Evolutionary conservation across 306 rosid species (phyloP).

Genomic region (Medicago arabica): DNA sequence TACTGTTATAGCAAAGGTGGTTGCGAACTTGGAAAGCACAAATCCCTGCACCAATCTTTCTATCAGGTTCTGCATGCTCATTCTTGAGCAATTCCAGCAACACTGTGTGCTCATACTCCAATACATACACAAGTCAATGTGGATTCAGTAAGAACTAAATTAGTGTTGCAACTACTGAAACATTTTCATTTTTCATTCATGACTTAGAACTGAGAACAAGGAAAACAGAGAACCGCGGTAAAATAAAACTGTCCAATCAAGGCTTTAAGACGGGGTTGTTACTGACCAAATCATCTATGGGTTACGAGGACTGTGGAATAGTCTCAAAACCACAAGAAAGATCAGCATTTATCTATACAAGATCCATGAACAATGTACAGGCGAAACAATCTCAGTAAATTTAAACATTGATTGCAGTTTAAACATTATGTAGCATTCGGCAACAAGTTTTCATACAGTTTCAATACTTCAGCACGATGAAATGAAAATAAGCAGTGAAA

Average conservation of each 20-base stretch:
- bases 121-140: conserved; percentile 35
- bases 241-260: background rate
- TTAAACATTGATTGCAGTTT: background rate
- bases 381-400: background rate
- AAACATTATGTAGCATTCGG: background rate
- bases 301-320: background rate
- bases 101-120: conserved; percentile 81
- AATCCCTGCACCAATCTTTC: conserved; percentile 77
- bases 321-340: background rate
- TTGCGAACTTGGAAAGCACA: conserved; percentile 70
- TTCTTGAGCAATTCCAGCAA: conserved; percentile 82
- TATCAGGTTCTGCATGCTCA: conserved; percentile 82
- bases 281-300: background rate
- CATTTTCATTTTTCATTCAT: background rate
- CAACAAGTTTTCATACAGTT: background rate
- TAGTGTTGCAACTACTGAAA: conserved; percentile 14
- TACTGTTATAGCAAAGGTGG: conserved; percentile 75
- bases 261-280: background rate
- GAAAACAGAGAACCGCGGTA: background rate
- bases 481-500: background rate
- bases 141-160: conserved; percentile 6
- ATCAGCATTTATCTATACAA: background rate
- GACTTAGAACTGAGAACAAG: no score
- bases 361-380: background rate
- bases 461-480: background rate